These are phyloP conservation scores for Rhizoctonia solani DNA, from an alignment of 1,284 basidiomycete species.

Conservation along the genomic window DNA sequence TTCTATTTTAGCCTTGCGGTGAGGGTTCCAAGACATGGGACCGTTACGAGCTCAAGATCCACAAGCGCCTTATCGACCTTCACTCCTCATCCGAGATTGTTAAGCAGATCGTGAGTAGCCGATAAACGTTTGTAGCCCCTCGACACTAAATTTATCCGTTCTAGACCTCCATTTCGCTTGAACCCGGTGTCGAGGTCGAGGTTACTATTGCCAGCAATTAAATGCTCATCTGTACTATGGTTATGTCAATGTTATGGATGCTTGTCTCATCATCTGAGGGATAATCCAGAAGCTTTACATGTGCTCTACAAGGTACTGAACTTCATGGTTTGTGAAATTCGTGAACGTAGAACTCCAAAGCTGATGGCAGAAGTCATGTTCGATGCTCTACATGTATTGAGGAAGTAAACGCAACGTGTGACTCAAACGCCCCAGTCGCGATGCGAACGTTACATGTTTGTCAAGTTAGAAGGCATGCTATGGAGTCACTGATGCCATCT, in stretches of 20 bases:
- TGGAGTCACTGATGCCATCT: too few relatives aligned
- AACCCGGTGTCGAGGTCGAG: constrained; percentile 99
- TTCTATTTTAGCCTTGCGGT: constrained; percentile 82
- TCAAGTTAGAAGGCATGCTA: too few relatives aligned
- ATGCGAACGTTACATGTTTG: too few relatives aligned
- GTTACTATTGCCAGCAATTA: constrained; percentile 80
- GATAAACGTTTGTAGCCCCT: background rate
- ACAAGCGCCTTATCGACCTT: constrained; percentile 99
- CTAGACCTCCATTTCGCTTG: constrained; percentile 96
- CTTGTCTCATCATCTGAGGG: background rate
- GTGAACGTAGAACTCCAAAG: too few relatives aligned
- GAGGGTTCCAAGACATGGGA: constrained; percentile 99
- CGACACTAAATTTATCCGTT: constrained; percentile 26
- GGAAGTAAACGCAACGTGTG: too few relatives aligned
- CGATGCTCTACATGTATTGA: too few relatives aligned
- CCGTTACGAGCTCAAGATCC: constrained; percentile 98
- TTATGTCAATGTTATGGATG: background rate
- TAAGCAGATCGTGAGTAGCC: constrained; percentile 90
- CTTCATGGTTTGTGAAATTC: too few relatives aligned
- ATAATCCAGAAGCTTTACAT: background rate
- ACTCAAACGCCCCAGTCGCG: too few relatives aligned
- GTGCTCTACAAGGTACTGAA: background rate
- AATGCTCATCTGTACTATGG: constrained; percentile 7
- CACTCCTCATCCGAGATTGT: constrained; percentile 99
- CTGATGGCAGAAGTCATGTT: too few relatives aligned